Evolutionary conservation across 2,329 filamentous ascomycete species (phyloP).

Genomic region (Myriosclerotinia curreyana): DNA sequence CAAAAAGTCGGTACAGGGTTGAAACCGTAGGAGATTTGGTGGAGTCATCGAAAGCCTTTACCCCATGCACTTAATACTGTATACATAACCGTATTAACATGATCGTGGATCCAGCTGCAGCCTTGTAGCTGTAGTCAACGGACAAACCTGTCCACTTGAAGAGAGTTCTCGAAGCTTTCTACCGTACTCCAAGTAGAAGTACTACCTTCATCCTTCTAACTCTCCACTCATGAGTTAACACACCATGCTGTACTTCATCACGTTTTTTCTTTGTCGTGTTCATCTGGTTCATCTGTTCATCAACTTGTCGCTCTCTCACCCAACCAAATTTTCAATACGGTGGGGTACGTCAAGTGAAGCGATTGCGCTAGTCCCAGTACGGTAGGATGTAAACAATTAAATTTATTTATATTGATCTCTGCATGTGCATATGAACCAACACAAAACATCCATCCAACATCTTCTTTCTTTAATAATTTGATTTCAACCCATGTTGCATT

Average conservation of each 20-base stretch:
- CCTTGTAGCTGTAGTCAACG: constrained; percentile 6
- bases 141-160: not conserved
- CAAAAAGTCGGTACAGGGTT: not conserved
- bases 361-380: not conserved
- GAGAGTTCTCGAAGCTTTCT: not conserved
- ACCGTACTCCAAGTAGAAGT: too few species aligned
- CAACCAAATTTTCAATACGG: constrained; percentile 16
- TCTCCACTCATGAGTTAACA: constrained; percentile 17
- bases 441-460: not conserved
- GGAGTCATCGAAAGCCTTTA: constrained; percentile 7
- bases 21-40: not conserved
- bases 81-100: not conserved
- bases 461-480: not conserved
- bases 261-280: not conserved
- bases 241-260: constrained; percentile 6
- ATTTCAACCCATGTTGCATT: not conserved
- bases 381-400: constrained; percentile 21
- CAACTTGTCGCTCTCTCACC: constrained; percentile 19
- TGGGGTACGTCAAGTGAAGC: not conserved
- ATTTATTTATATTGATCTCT: constrained; percentile 10
- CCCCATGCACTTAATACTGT: not conserved
- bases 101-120: constrained; percentile 19
- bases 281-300: not conserved
- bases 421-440: not conserved
- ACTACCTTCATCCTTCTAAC: not conserved